Evolutionary conservation across 2,329 filamentous ascomycete species (phyloP), one percentile per base, ranked within the genome.

Genomic region (Paraconiothyrium sp.): DNA sequence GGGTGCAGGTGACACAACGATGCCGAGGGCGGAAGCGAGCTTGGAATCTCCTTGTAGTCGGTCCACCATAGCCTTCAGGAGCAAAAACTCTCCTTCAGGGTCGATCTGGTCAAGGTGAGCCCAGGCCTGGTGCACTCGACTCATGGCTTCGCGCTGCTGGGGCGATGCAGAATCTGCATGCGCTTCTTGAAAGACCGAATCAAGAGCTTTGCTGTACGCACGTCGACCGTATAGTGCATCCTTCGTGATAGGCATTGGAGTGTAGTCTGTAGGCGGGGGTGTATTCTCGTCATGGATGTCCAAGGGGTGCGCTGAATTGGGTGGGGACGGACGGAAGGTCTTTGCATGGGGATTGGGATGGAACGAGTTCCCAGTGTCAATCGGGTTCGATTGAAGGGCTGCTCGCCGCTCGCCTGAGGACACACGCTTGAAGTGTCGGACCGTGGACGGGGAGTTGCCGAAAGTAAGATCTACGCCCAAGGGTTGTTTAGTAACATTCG

Each of bases 401-500:
- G 68, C 66, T 35, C 74, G 70, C 22, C 74, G 72, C 54, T 78
- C 75, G 83, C 82, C 76, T 70, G 92, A 91, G 0, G 94, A 95
- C 0, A 97, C 93, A 27, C 94, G 89, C 66, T 92, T 92, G 83
- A 97, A 98, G 56, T 97, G 90, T 58, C 94, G 90, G 67, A 97
- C 92, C 16, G 94, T 97, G 0, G 94, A 97, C 1, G 92, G 92
- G 8, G 90, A 91, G 78, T 98, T 98, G 55, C 94, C 95, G 79
- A 96, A 98, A 6, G 91, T 96, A 84, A 97, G 90, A 72, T 98
- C 93, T 1, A 95, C 86, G 58, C 93, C 93, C 1, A 97, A 84
- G 0, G 94, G 94, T 66, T 92, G 90, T 78, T 92, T 93, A 9
- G 72, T 67, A 30, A 67, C 61, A 35, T 75, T 72, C 62, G 80